Base-by-base conservation (phyloP, 2,329 filamentous ascomycete genomes). In the Coccinonectria pachysandricola region DNA sequence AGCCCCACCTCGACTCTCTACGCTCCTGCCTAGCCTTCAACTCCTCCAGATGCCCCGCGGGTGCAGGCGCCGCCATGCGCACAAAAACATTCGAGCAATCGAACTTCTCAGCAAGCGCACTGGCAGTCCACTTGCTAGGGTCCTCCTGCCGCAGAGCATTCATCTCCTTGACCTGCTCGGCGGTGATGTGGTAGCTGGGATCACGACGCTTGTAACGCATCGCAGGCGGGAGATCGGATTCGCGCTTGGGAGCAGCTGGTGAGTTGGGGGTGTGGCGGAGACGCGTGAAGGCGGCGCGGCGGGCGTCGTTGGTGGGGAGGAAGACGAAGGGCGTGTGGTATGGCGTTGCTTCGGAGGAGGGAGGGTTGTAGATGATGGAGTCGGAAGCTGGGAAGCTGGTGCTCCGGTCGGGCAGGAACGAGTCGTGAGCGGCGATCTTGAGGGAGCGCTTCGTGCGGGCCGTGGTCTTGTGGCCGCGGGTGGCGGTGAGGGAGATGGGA, bases 271-370 rank as follows among this genome's bases (percentile, higher is more conserved):
- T 45, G 32, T 50, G 49, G 17, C 71, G 59, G 20, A 57, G 48
- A 10, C 56, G 52, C 20, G 69, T 53, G 49, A 66, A 62, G 23
- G 62, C 60, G 27, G 56, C 53, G 15, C 68, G 64, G 23, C 69
- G 64, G 10, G 68, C 66, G 45, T 75, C 71, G 38, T 46, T 52
- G 26, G 59, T 62, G 28, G 74, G 74, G 15, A 79, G 65, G 54
- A 79, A 79, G 48, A 74, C 68, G 55, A 75, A 67, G 30, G 74
- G 74, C n/a, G 74, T 79, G 56, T 78, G 68, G 43, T 62, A 64
- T 31, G 75, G 71, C n/a, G 69, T 66, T 3, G 67, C 57, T 30
- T 62, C 57, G 7, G 68, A 60, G 10, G 66, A 54, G 14, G 69
- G 68, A 20, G 68, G 69, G 55, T 71, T 72, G 57, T 68, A 72